Conservation (phyloP, 768 basidiomycete genomes). For the Suillus luteus region DNA sequence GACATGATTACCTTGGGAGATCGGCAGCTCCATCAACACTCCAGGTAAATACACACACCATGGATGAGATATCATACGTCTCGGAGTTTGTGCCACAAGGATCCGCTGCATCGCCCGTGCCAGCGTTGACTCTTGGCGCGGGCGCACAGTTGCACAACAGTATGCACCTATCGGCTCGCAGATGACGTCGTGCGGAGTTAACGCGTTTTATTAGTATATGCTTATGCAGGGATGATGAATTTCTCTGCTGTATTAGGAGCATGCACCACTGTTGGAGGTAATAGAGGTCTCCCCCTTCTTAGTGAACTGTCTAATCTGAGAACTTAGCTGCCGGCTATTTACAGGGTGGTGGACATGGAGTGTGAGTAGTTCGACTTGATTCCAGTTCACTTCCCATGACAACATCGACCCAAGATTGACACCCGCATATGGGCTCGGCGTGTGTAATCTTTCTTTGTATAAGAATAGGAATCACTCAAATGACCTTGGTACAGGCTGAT, state of each 20-base stretch:
- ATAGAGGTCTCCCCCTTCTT: slow-evolving; percentile 3
- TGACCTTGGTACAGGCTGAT: slow-evolving; percentile 38
- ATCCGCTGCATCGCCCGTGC: slow-evolving; percentile 17
- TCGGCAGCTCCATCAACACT: slow-evolving; percentile 28
- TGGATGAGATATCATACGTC: slow-evolving; percentile 19
- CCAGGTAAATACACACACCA: slow-evolving; percentile 25
- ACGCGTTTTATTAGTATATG: slow-evolving; percentile 18
- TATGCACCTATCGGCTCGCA: slow-evolving; percentile 11
- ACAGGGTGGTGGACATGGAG: slow-evolving; percentile 50
- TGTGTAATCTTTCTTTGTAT: slow-evolving; percentile 4
- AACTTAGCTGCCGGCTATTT: slow-evolving; percentile 48
- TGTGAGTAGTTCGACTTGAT: slow-evolving; percentile 12
- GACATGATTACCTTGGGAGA: slow-evolving; percentile 26
- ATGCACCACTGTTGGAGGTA: slow-evolving; percentile 26
- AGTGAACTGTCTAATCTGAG: background rate
- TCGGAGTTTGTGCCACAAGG: slow-evolving; percentile 24
- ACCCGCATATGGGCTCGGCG: slow-evolving; percentile 46
- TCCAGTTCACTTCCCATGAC: background rate
- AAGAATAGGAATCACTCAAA: background rate
- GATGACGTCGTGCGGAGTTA: background rate
- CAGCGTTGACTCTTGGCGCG: slow-evolving; percentile 23
- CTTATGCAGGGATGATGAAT: slow-evolving; percentile 17
- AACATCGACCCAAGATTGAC: slow-evolving; percentile 27
- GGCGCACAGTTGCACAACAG: slow-evolving; percentile 20
- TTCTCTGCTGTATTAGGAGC: slow-evolving; percentile 21